These are phyloP conservation scores for Spathaspora girioi DNA, from an alignment of 805 yeast genomes.

Conservation along the genomic window DNA sequence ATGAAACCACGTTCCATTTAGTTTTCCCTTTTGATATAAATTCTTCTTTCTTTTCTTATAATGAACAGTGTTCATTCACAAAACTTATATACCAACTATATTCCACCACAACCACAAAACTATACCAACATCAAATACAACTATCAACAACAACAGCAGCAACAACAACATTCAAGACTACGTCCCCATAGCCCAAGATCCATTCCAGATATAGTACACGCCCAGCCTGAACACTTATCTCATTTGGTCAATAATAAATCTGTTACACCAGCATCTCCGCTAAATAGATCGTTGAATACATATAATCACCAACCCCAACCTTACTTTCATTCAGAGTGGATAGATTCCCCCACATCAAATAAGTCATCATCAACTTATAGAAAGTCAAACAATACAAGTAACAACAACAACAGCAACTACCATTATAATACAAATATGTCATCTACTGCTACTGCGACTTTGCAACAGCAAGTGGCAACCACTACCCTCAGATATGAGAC, in stretches of 20 bases:
- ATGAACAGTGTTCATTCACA: slow-evolving; percentile 7
- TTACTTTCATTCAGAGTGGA: background rate
- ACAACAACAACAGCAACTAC: background rate
- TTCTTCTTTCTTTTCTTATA: background rate
- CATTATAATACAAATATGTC: slow-evolving; percentile 3
- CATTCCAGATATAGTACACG: background rate
- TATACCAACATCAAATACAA: background rate
- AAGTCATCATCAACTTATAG: background rate
- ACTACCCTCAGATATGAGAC: slow-evolving; percentile 4
- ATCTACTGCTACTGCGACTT: slow-evolving; percentile 3
- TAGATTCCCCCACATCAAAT: background rate
- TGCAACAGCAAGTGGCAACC: background rate
- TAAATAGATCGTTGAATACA: background rate
- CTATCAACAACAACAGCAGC: slow-evolving; percentile 1
- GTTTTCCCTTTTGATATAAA: background rate
- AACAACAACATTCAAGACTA: background rate
- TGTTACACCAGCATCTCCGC: background rate
- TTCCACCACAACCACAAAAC: slow-evolving; percentile 5
- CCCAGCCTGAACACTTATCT: background rate
- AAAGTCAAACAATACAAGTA: background rate
- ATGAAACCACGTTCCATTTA: background rate
- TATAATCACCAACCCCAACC: background rate
- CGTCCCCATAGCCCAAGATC: background rate
- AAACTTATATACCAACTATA: slow-evolving; percentile 1
- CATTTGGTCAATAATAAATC: background rate